phyloP scores from a whole-genome alignment of 352 stramenopile species.

The Phytophthora ramorum region DNA sequence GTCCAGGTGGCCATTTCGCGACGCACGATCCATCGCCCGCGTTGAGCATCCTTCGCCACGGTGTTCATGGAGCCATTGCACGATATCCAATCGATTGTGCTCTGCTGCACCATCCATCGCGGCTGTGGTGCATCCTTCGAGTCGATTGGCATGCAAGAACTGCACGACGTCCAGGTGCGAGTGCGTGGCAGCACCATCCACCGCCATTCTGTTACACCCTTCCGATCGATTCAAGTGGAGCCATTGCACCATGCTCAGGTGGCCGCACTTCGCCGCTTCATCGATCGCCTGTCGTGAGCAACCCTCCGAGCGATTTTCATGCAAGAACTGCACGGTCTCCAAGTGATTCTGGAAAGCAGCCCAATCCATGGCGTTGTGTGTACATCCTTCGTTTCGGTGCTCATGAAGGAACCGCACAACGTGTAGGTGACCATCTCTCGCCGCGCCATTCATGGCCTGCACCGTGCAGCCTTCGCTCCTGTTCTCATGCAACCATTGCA shows the following conservation, averaged over 20 bases:
- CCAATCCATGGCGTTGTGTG: conserved; percentile 38
- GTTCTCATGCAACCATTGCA: conserved; percentile 38
- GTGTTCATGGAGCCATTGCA: conserved; percentile 37
- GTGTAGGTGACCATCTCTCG: conserved; percentile 17
- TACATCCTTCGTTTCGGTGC: conserved; percentile 38
- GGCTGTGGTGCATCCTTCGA: conserved; percentile 32
- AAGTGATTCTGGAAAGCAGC: conserved; percentile 32
- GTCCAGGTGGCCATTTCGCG: conserved; percentile 30
- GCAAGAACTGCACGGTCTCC: conserved; percentile 33
- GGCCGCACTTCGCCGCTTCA: conserved; percentile 28
- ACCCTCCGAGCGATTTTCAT: conserved; percentile 32
- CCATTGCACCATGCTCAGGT: conserved; percentile 36
- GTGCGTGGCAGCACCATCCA: conserved; percentile 36
- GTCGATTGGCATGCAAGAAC: conserved; percentile 39
- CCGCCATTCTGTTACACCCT: conserved; percentile 31
- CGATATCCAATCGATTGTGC: conserved; percentile 22
- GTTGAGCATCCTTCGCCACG: conserved; percentile 38
- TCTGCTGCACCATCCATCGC: conserved; percentile 36
- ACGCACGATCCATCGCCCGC: conserved; percentile 36
- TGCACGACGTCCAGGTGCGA: conserved; percentile 38
- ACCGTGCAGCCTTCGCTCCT: conserved; percentile 27
- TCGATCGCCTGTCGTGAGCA: conserved; percentile 37
- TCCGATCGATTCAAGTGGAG: conserved; percentile 30
- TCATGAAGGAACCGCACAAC: conserved; percentile 39
- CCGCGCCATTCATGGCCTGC: conserved; percentile 37